Conservation (phyloP, 352 stramenopile genomes). For the Globisporangium lucens region DNA sequence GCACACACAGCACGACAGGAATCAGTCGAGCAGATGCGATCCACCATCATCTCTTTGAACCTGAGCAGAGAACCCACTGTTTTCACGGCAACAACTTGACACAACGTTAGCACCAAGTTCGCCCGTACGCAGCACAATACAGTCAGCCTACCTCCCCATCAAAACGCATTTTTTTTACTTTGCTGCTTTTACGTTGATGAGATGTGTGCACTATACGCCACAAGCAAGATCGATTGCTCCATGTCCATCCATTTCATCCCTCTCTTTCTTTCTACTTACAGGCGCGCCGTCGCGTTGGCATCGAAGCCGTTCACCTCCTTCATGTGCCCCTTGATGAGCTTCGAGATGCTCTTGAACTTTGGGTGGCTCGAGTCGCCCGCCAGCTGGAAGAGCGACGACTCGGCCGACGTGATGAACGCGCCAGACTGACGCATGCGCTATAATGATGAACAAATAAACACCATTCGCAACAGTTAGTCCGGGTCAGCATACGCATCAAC, state of each 20-base stretch:
- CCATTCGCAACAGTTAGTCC: neutral
- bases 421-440: slow-evolving; percentile 91
- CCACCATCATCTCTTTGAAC: too few species aligned
- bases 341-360: slow-evolving; percentile 93
- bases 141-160: neutral
- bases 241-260: neutral
- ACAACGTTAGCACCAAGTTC: neutral
- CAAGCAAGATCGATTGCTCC: neutral
- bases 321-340: slow-evolving; percentile 93
- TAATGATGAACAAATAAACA: neutral
- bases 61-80: too few species aligned
- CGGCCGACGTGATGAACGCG: slow-evolving; percentile 94
- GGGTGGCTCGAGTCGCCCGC: slow-evolving; percentile 88
- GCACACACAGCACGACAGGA: too few species aligned
- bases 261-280: slow-evolving; percentile 10
- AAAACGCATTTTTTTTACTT: neutral
- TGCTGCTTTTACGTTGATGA: neutral
- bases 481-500: neutral
- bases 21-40: too few species aligned
- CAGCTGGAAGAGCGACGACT: slow-evolving; percentile 95
- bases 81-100: too few species aligned
- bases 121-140: neutral
- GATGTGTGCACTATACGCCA: neutral
- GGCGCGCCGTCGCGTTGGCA: slow-evolving; percentile 8
- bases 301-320: slow-evolving; percentile 62